phyloP scores from a whole-genome alignment of 352 stramenopile genomes.

The Phytophthora capsici region DNA sequence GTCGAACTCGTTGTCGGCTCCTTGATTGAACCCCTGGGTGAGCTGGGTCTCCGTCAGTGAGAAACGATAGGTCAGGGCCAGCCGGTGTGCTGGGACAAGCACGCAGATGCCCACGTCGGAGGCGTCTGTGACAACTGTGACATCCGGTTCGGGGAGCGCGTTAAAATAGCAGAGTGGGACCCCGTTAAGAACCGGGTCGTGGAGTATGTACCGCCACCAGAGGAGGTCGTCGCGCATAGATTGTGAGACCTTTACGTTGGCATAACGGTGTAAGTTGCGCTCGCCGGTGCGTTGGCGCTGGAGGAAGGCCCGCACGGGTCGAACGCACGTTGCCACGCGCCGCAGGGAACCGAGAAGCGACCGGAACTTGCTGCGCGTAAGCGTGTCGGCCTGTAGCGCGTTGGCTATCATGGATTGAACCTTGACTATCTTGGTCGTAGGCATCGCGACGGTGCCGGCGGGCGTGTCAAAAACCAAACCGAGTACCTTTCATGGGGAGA shows the following conservation, averaged over 20 bases:
- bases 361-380: not conserved
- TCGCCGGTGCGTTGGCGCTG: not conserved
- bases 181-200: not conserved
- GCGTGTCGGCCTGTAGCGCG: not conserved
- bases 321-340: slow-evolving; percentile 4
- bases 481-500: slow-evolving; percentile 19
- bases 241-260: not conserved
- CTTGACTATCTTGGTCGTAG: not conserved
- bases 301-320: not conserved
- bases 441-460: slow-evolving; percentile 4
- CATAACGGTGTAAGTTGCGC: not conserved
- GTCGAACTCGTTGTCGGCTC: slow-evolving; percentile 11
- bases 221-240: slow-evolving; percentile 1
- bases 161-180: not conserved
- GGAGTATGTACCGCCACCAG: not conserved
- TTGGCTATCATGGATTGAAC: not conserved
- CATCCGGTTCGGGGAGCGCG: not conserved
- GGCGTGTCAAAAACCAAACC: slow-evolving; percentile 22
- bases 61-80: slow-evolving; percentile 1
- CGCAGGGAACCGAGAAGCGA: not conserved
- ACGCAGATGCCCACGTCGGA: not conserved
- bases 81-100: not conserved
- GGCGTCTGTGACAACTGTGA: slow-evolving; percentile 1
- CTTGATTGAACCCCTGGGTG: slow-evolving; percentile 3
- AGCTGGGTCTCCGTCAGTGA: not conserved